Evolutionary conservation across 2,329 filamentous ascomycete species (phyloP), one percentile per base, ranked within the genome.

Genomic region (Alternaria infectoria): DNA sequence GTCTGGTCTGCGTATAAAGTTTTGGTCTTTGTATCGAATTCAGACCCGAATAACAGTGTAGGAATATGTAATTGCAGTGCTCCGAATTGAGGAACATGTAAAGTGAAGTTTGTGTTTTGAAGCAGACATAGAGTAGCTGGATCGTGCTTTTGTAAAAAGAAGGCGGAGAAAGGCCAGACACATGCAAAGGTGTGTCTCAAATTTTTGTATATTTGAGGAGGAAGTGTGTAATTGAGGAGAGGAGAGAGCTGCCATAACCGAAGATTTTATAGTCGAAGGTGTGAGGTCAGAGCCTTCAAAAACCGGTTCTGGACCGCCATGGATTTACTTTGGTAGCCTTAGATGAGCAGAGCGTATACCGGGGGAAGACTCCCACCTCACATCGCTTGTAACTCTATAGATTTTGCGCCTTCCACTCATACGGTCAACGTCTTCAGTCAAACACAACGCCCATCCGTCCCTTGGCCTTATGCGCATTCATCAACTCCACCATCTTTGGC

Each of bases 401-500:
- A 10, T 5, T 15, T 15, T 21, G 17, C 12, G 5, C 13, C 7
- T 23, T 13, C 8, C 49, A n/a, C 15, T 2, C 19, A 1, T 1
- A 40, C 13, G 17, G 2, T 6, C 17, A 9, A n/a, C 3, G 7
- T 11, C 17, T 1, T 19, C 15, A 69, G 12, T 76, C 71, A 51
- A 77, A 77, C 2, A 72, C 62, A 3, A 77, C 74, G n/a, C 72
- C 74, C 72, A 77, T 76, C 10, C 74, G 65, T 12, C 74, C 75
- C 51, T 74, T 64, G 1, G 71, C 73, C 62, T 76, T 73, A 21
- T 77, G 73, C 8, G 70, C 62, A 28, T 72, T 75, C 75, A 79
- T 78, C 55, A 78, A 44, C 36, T 77, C 74, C 43, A 78, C 66
- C 76, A 78, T 79, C 69, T 76, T 73, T 6, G 75, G 75, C 32